Base-by-base conservation (phyloP, 1,139 yeast genomes). In the Pichia sp. region DNA sequence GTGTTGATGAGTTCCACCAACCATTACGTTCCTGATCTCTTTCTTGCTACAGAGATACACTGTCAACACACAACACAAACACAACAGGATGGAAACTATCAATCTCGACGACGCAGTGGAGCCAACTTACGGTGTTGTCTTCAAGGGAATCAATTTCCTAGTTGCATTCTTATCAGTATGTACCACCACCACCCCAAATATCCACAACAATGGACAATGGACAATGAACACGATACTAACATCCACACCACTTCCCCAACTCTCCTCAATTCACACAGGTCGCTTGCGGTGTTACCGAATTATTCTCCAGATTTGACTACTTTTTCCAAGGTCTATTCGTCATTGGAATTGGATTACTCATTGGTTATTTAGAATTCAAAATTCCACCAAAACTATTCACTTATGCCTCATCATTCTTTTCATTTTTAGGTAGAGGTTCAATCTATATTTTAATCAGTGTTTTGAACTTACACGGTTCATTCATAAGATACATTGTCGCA, bases 351-450 rank as follows among this genome's bases (percentile, higher is more conserved):
- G 89, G 89, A 9, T 70, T 68, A 1, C 72, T 70, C 11, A 73
- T 84, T 48, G 80, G 81, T 4, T 67, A 73, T 36, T 69, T 84
- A 47, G 91, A 85, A 61, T 83, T 83, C 61, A 71, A 76, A 56
- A 79, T 81, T 42, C 88, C 88, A 4, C 77, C 87, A 2, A 79
- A 81, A 55, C 78, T 90, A 10, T 75, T 80, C 56, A 75, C 79
- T 14, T 88, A 83, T 62, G 93, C 85, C 18, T 85, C 95, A 2
- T 89, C 90, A 60, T 71, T 86, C 56, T 86, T 85, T 64, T 86
- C 95, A 15, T 89, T 89, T 61, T 67, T 86, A 17, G 96, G 96
- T 5, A 77, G 96, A 59, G 96, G 96, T 19, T 62, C 55, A 68
- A 82, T 85, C 59, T 86, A 87, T 66, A 71, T 85, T 15, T 70